Evolutionary conservation across 352 stramenopile species (phyloP).

Genomic region (Globisporangium nunn): DNA sequence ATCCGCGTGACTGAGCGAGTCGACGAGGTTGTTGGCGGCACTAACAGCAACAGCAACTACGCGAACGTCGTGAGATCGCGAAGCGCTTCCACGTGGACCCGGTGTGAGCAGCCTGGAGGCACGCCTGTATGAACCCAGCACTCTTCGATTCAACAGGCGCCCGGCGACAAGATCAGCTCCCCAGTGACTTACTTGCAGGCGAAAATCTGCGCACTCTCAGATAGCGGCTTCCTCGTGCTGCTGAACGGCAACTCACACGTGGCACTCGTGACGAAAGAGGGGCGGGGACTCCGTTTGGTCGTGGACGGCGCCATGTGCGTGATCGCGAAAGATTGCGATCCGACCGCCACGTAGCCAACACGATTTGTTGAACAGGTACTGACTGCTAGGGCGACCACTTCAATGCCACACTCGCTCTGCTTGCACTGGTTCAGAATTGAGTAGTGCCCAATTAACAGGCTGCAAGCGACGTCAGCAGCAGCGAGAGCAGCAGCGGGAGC

Average conservation of each 20-base stretch:
- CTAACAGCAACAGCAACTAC: slow-evolving; percentile 99
- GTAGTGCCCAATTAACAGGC: too few relatives aligned
- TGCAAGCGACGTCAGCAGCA: too few relatives aligned
- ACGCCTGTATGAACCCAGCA: slow-evolving; percentile 98
- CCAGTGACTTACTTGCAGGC: slow-evolving; percentile 88
- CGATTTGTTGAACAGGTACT: slow-evolving; percentile 16
- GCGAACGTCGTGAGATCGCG: slow-evolving; percentile 98
- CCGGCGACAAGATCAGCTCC: slow-evolving; percentile 99
- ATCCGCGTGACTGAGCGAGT: slow-evolving; percentile 99
- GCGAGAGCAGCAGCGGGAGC: too few relatives aligned
- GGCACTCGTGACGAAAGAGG: slow-evolving; percentile 92
- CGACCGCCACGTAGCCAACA: slow-evolving; percentile 96
- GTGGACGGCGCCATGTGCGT: slow-evolving; percentile 95
- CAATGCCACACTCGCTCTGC: too few relatives aligned
- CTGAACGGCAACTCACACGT: slow-evolving; percentile 96
- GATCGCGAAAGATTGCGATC: slow-evolving; percentile 99
- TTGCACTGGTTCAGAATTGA: too few relatives aligned
- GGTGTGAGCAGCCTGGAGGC: slow-evolving; percentile 98
- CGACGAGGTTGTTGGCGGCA: slow-evolving; percentile 98
- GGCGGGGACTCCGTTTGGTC: slow-evolving; percentile 86
- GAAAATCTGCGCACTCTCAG: slow-evolving; percentile 94
- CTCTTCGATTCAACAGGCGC: slow-evolving; percentile 94
- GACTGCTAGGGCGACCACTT: too few relatives aligned
- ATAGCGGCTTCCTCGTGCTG: slow-evolving; percentile 97
- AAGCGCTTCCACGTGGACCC: slow-evolving; percentile 95